Evolutionary conservation across 306 rosid species (phyloP).

Genomic region (Dryas drummondii): DNA sequence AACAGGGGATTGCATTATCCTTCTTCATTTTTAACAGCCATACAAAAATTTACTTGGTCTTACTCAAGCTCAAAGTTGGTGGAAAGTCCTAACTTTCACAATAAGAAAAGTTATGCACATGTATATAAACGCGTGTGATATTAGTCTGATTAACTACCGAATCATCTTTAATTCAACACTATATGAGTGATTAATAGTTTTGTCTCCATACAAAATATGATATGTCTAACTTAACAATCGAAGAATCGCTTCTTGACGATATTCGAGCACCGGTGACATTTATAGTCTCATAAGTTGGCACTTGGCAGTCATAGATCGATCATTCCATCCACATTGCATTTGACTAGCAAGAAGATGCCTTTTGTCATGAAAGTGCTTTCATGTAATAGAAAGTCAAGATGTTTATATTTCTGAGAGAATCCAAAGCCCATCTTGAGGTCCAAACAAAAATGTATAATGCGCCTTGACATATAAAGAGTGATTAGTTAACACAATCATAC

Average conservation of each 20-base stretch:
- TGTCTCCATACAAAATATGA: too few species aligned
- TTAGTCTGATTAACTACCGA: too few species aligned
- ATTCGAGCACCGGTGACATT: not conserved
- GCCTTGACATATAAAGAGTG: not conserved
- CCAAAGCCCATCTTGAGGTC: conserved; percentile 12
- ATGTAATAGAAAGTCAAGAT: not conserved
- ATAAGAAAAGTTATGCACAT: not conserved
- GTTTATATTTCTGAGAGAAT: conserved; percentile 11
- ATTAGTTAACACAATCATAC: conserved; percentile 11
- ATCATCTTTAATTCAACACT: too few species aligned
- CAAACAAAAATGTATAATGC: not conserved
- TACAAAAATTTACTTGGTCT: not conserved
- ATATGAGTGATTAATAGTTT: too few species aligned
- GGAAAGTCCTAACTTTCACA: not conserved
- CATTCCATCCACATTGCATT: not conserved
- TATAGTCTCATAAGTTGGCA: not conserved
- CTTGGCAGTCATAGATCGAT: not conserved
- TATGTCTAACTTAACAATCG: too few species aligned
- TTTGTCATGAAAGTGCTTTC: conserved; percentile 3
- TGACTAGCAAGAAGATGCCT: not conserved
- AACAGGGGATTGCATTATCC: not conserved
- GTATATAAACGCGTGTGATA: too few species aligned
- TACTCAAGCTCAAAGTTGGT: not conserved
- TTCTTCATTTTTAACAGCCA: not conserved
- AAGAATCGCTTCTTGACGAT: not conserved